Evolutionary conservation across 2,329 filamentous ascomycete species (phyloP), one percentile per base, ranked within the genome.

Genomic region (Xylariaceae sp.): DNA sequence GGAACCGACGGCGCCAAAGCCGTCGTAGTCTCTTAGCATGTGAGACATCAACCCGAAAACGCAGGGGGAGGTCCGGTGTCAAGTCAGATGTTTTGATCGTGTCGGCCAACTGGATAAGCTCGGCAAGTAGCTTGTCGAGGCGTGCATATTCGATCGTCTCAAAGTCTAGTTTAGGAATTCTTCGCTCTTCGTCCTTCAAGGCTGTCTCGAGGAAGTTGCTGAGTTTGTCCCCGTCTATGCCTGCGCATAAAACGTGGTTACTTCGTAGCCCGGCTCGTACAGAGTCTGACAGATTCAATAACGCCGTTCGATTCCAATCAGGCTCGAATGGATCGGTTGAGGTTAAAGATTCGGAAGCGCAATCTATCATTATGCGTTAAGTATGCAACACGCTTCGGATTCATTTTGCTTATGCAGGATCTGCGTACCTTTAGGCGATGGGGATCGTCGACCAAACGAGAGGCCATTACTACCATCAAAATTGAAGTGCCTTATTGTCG

Each of bases 1-100:
- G 67, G 58, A 78, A 79, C 4, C 77, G 69, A 7, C 64, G 60
- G 44, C 71, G 64, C 78, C 77, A 80, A 36, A 64, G 56, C n/a
- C 68, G 67, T 54, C 74, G 70, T 44, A 80, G 60, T 36, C 61
- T 65, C 53, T 72, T 70, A 12, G 71, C 75, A 34, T 71, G 63
- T 6, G 65, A 58, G 18, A 69, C 61, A 53, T 74, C 69, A 21
- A 67, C 63, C 16, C 67, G 64, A 53, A 71, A 69, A 49, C 67
- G 64, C 4, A 61, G 62, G 10, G 67, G 61, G 13, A 65, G 56
- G 7, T 65, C 65, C 1, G 51, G 51, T 12, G 64, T 64, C 8
- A 64, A 61, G 40, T 67, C 67, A 7, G 63, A 62, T 0, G 65
- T 63, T 36, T 69, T 66, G 21, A 71, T 59, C 9, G 74, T 68